A percentile compares a stretch with the other conserved stretches of the same genome.
Evolutionary conservation across 23 red algal species (phyloP).

Genomic region (Pyropia yezoensis): DNA sequence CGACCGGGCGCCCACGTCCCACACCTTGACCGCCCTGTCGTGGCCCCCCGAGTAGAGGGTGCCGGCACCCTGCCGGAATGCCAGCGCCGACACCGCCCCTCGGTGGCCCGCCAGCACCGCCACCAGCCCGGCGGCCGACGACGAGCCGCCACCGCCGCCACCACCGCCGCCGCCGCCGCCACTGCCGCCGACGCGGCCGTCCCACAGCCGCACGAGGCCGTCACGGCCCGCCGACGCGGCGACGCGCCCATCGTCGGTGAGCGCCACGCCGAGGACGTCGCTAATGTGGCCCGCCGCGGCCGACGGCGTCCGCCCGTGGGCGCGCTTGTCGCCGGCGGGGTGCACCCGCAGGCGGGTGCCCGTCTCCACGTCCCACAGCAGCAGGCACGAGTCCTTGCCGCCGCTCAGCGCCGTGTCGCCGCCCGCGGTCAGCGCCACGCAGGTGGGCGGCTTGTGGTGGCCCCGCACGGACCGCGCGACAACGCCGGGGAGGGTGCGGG

Average conservation of each 20-base stretch:
- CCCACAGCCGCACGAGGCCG: constrained; percentile 55
- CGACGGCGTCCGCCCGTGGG: constrained; percentile 9
- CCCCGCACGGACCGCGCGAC: constrained; percentile 13
- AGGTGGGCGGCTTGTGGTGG: constrained; percentile 33
- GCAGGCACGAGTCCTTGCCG: constrained; percentile 46
- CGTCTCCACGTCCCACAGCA: constrained; percentile 64
- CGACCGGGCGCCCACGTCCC: constrained; percentile 49
- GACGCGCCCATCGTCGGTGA: constrained; percentile 22
- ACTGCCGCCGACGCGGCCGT: constrained; percentile 11
- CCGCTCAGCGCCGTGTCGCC: constrained; percentile 36
- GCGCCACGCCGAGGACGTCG: constrained; percentile 35
- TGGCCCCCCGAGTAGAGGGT: constrained; percentile 41
- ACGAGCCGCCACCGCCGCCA: neutral
- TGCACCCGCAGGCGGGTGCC: constrained; percentile 18
- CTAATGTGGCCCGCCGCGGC: constrained; percentile 42
- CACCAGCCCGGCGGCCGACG: neutral
- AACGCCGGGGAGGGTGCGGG: neutral
- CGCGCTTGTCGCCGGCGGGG: constrained; percentile 1
- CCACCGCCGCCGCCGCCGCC: neutral
- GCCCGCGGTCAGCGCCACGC: constrained; percentile 16
- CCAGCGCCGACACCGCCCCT: constrained; percentile 33
- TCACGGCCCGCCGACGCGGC: constrained; percentile 48
- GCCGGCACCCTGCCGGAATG: constrained; percentile 28
- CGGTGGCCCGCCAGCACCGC: constrained; percentile 55
- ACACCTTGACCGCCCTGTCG: constrained; percentile 77